Evolutionary conservation across 306 rosid genomes (phyloP), one percentile per base, ranked within the genome.

Genomic region (Trifolium pratense): DNA sequence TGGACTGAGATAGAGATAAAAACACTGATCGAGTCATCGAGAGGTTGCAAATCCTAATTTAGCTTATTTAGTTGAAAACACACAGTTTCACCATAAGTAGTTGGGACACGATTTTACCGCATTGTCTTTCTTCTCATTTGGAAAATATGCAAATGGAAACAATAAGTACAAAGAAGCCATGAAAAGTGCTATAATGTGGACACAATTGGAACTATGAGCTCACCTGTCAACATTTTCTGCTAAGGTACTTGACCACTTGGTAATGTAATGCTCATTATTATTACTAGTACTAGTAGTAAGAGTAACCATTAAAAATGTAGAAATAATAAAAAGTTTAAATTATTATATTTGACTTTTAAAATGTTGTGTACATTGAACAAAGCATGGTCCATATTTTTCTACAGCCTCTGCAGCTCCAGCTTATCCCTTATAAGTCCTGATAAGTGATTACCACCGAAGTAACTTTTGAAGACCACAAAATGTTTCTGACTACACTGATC

Each of bases 151-250:
- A 17, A 52, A 52, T 7, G 5, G 21, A 49, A 51, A 51, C 10
- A 17, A 51, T 51, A 51, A 51, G 21, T 51, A 17, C 57, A 49
- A n/a, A 49, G 57, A 51, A 51, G 25, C 57, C 26, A 63, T 14
- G 10, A 42, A 40, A 14, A 20, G 15, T 17, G 26, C 18, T 20
- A 43, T 53, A 34, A 5, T 80, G 64, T 80, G 77, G 39, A 49
- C 8, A 5, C 3, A 55, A 21, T 21, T 21, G n/a, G 32, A 48
- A 55, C 61, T 25, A 25, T 39, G 53, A 13, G 26, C 15, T 66
- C 49, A 23, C 46, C 15, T 40, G 68, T 71, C 81, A 77, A 81
- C 56, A 52, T 73, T 81, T 76, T 49, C 75, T 45, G 70, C 81
- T 70, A 7, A n/a, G 42, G 32, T 10, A 65, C 55, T 37, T 49